A percentile compares a stretch with the other conserved stretches of the same genome.
Conservation (phyloP, 176 grass and related monocot genomes). For the Triticum aestivum region DNA sequence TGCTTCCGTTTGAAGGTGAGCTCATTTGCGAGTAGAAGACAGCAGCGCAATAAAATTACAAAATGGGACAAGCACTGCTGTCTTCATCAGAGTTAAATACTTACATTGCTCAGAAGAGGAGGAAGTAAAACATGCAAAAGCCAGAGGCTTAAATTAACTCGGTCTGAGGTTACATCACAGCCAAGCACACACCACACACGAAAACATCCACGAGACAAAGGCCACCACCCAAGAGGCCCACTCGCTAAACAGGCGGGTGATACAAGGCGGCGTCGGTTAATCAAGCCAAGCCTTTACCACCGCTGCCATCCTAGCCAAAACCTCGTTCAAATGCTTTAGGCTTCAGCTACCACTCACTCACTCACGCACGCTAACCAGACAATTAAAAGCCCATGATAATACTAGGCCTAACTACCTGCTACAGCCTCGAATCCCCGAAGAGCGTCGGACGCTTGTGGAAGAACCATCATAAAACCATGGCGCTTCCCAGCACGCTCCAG, state of each 20-base stretch:
- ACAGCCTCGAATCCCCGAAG: slow-evolving; percentile 6
- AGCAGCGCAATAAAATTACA: too few relatives aligned
- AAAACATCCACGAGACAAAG: slow-evolving; percentile 7
- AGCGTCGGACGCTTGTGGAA: slow-evolving; percentile 7
- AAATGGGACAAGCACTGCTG: not conserved
- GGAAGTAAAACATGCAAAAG: not conserved
- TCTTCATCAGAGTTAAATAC: too few relatives aligned
- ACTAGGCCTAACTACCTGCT: slow-evolving; percentile 8
- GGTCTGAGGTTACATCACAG: not conserved
- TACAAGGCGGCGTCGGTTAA: slow-evolving; percentile 31
- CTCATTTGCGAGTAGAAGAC: too few relatives aligned
- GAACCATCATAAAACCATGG: slow-evolving; percentile 53
- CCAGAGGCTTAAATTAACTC: not conserved
- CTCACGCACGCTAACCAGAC: not conserved
- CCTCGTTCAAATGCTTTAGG: not conserved
- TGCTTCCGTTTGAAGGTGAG: too few relatives aligned
- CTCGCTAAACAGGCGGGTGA: slow-evolving; percentile 49
- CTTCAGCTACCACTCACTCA: not conserved
- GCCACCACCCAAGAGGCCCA: slow-evolving; percentile 20
- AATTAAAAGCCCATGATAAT: slow-evolving; percentile 31
- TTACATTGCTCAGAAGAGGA: not conserved
- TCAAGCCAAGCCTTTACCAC: slow-evolving; percentile 33
- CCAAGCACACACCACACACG: not conserved
- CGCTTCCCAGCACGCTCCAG: slow-evolving; percentile 21
- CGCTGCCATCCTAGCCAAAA: slow-evolving; percentile 44